Evolutionary conservation across 352 stramenopile species (phyloP).

Genomic region (Chrysophaeum taylorii): DNA sequence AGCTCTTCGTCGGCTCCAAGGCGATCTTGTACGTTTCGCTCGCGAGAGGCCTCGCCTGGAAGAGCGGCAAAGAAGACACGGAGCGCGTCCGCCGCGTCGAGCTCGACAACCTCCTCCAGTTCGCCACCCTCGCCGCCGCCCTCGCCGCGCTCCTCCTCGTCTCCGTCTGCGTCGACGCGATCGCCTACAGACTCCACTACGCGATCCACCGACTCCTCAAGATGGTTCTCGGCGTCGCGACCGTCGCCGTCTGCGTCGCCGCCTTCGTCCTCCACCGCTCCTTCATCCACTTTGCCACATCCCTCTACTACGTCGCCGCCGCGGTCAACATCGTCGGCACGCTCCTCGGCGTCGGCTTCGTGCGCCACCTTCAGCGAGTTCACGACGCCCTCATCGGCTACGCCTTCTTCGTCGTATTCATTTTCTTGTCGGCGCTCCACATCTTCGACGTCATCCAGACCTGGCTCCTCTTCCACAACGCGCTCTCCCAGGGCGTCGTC

Average conservation of each 20-base stretch:
- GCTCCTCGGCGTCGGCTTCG: constrained; percentile 69
- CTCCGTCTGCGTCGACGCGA: constrained; percentile 38
- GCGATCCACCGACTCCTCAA: constrained; percentile 46
- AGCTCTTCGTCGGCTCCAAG: constrained; percentile 77
- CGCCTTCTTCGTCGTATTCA: constrained; percentile 77
- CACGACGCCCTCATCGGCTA: constrained; percentile 84
- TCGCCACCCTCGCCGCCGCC: constrained; percentile 39
- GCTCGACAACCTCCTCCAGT: constrained; percentile 44
- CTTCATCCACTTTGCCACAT: constrained; percentile 73
- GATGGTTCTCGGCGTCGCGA: constrained; percentile 46
- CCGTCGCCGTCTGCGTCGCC: constrained; percentile 39
- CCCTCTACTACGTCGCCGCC: constrained; percentile 78
- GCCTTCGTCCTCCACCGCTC: constrained; percentile 57
- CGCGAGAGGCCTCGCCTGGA: constrained; percentile 67
- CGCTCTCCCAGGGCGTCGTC: constrained; percentile 83
- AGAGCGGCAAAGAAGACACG: no score
- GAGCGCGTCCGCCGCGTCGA: no score
- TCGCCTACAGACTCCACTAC: constrained; percentile 46
- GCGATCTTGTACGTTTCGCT: constrained; percentile 69
- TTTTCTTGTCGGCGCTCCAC: constrained; percentile 69
- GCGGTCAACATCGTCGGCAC: constrained; percentile 70
- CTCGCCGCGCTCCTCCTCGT: constrained; percentile 57
- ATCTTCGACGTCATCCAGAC: constrained; percentile 84
- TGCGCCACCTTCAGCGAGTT: constrained; percentile 78
- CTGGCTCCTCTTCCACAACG: constrained; percentile 94